Evolutionary conservation across 1,284 basidiomycete genomes (phyloP).

Genomic region (Heliocybe sulcata): DNA sequence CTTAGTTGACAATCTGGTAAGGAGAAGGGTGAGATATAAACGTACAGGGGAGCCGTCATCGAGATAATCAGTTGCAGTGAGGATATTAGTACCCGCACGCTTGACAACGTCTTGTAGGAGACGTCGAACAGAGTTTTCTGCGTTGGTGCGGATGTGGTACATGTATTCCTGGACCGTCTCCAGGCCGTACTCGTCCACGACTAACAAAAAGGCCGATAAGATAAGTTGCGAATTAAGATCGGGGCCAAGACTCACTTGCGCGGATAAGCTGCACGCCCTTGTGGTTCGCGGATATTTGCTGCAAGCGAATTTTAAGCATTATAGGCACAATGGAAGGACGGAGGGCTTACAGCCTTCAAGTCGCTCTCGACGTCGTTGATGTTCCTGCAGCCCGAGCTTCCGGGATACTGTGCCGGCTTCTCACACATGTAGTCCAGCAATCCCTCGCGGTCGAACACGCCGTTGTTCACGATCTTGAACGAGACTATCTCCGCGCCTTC

Average conservation of each 20-base stretch:
- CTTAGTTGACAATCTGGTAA: background rate
- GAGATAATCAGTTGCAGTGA: constrained; percentile 73
- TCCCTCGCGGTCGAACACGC: constrained; percentile 74
- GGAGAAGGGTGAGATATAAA: constrained; percentile 4
- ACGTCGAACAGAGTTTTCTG: constrained; percentile 83
- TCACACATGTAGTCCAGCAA: constrained; percentile 79
- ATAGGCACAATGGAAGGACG: background rate
- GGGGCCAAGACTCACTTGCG: constrained; percentile 37
- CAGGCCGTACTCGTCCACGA: constrained; percentile 85
- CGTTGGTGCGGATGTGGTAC: constrained; percentile 86
- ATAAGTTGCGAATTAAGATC: background rate
- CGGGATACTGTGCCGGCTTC: constrained; percentile 81
- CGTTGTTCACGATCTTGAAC: constrained; percentile 88
- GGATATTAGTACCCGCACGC: constrained; percentile 55
- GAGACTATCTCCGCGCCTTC: constrained; percentile 91
- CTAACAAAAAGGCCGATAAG: constrained; percentile 15
- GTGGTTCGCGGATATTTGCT: constrained; percentile 95
- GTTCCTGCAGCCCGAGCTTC: constrained; percentile 78
- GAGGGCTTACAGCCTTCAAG: constrained; percentile 68
- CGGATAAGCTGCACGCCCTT: constrained; percentile 85
- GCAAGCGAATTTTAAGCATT: background rate
- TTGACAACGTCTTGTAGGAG: constrained; percentile 76
- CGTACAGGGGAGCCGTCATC: constrained; percentile 83
- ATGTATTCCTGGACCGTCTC: constrained; percentile 90
- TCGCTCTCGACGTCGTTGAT: constrained; percentile 89